Conservation (phyloP, 192 early-diverging fungal genomes). For the Phycomyces blakesleeanus region DNA sequence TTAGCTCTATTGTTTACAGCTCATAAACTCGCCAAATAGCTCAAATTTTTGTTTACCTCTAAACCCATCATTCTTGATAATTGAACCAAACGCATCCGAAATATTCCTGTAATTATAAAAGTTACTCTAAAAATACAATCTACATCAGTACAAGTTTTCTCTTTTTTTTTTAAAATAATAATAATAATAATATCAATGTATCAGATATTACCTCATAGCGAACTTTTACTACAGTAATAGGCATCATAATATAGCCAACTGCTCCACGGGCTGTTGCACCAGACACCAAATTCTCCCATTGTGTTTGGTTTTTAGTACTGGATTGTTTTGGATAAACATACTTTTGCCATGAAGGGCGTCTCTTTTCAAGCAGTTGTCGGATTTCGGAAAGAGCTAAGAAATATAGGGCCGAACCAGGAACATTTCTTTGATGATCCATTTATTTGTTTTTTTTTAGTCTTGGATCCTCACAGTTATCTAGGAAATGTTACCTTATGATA, state of each 20-base stretch:
- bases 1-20: background rate
- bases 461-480: too few species aligned
- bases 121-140: conserved; percentile 69
- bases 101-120: conserved; percentile 80
- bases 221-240: conserved; percentile 89
- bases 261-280: conserved; percentile 67
- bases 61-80: conserved; percentile 65
- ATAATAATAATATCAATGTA: background rate
- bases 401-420: conserved; percentile 70
- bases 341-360: conserved; percentile 28
- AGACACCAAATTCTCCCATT: conserved; percentile 63
- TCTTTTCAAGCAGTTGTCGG: conserved; percentile 45
- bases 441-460: background rate
- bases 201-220: conserved; percentile 68
- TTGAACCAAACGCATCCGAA: conserved; percentile 58
- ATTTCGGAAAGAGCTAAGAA: conserved; percentile 66
- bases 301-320: background rate
- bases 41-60: conserved; percentile 46
- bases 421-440: conserved; percentile 43
- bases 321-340: conserved; percentile 39
- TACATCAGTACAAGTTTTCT: too few species aligned
- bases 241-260: conserved; percentile 89
- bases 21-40: too few species aligned
- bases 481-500: conserved; percentile 29
- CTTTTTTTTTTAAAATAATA: background rate